Conservation (phyloP, 164 flowering plant genomes). For the Euptelea pleiosperma region DNA sequence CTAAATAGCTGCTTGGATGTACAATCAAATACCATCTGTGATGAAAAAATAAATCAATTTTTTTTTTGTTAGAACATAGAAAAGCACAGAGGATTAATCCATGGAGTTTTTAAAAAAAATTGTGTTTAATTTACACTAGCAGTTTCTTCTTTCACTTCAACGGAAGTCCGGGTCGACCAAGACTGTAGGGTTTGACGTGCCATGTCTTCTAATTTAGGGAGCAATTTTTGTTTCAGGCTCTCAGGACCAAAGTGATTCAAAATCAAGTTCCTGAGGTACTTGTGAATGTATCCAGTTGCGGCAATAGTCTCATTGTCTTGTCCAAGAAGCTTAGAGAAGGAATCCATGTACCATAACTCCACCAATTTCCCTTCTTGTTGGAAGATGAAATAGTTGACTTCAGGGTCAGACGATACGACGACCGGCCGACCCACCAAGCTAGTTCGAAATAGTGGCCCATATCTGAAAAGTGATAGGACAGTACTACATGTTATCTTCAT, state of each 20-base stretch:
- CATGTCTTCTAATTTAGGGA: conserved; percentile 16
- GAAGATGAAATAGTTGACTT: conserved; percentile 22
- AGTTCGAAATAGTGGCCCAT: conserved; percentile 24
- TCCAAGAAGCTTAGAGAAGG: conserved; percentile 20
- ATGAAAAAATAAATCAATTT: not conserved
- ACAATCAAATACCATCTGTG: conserved; percentile 28
- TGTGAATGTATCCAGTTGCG: conserved; percentile 24
- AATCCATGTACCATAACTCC: conserved; percentile 26
- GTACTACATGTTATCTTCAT: no score
- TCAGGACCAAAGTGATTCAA: no score
- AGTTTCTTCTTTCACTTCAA: conserved; percentile 23
- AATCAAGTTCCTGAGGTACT: conserved; percentile 28
- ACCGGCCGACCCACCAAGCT: no score
- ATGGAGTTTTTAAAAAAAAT: no score
- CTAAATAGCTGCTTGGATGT: conserved; percentile 25
- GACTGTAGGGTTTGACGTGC: conserved; percentile 5
- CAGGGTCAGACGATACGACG: conserved; percentile 28
- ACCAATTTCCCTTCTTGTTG: conserved; percentile 29
- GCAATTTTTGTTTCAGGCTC: conserved; percentile 22
- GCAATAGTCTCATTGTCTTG: conserved; percentile 16
- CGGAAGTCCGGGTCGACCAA: conserved; percentile 14
- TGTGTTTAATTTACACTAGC: conserved; percentile 25
- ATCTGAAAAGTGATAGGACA: no score
- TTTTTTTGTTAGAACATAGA: no score
- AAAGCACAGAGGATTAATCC: not conserved